Base-by-base conservation (phyloP, 2,329 filamentous ascomycete genomes). In the Tolypocladium nubicola region DNA sequence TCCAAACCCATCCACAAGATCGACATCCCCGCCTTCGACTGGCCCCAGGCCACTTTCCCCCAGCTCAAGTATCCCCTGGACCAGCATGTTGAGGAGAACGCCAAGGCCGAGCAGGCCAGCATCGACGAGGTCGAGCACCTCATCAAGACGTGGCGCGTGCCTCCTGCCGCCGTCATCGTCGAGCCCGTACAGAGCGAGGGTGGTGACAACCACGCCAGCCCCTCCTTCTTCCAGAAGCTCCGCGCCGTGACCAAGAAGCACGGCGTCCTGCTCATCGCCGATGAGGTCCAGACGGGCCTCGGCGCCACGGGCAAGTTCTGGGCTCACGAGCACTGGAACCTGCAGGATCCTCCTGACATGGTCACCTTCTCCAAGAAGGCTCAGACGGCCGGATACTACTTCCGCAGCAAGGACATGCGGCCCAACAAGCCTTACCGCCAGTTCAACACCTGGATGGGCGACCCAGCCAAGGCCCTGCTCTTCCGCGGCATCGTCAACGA, bases 391-490 rank as follows among this genome's bases (percentile, higher is more conserved):
- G 91, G 91, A 39, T 96, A 93, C 81, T 96, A 94, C 80, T 96
- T 86, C 70, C 87, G 87, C 60, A 87, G 94, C 79, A 81, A 84
- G 11, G 85, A 83, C 47, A 80, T 96, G 64, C 81, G 89, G 14
- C 91, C 91, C 61, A 96, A 96, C 79, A 92, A 92, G 81, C 88
- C 92, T 7, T 96, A 96, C 79, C 86, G 91, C 61, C 91, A 96
- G 75, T 96, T 96, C 81, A 96, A 96, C 80, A 96, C 90, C 53
- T 96, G 91, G 91, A 95, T 96, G 87, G 91, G 91, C 66, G 91
- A 96, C 75, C 91, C 91, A 19, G 86, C 88, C 16, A 86, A 90
- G 59, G 90, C 88, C 19, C 77, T 96, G 59, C 80, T 96, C 63
- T 96, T 95, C 86, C 84, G 88, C 61, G 87, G 85, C 67, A 96